A percentile compares a stretch with the other conserved stretches of the same genome.
These are phyloP conservation scores for Boletus patriciae DNA, from an alignment of 768 basidiomycete species.

Conservation along the genomic window DNA sequence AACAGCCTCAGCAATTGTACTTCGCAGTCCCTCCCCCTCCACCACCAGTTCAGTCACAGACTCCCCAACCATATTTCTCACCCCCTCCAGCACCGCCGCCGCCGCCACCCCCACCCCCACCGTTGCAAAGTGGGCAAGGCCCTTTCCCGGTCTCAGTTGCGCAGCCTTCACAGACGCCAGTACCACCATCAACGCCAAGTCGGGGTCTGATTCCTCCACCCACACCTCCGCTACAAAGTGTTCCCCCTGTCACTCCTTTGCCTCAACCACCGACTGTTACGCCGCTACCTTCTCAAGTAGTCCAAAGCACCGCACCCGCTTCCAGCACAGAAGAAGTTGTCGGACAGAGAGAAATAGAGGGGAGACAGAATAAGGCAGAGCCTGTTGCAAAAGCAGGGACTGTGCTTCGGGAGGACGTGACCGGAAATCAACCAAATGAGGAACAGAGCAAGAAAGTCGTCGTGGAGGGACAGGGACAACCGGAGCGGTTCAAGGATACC, in stretches of 20 bases:
- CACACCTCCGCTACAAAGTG: conserved; percentile 1
- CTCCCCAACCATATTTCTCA: conserved; percentile 17
- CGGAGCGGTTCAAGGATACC: neutral
- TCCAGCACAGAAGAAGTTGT: conserved; percentile 32
- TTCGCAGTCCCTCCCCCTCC: conserved; percentile 22
- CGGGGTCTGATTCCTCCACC: conserved; percentile 11
- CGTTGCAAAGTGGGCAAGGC: conserved; percentile 1
- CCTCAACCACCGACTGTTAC: conserved; percentile 19
- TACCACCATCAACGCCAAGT: neutral
- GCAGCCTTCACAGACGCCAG: conserved; percentile 10
- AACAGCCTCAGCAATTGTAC: conserved; percentile 15
- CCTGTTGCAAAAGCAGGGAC: neutral
- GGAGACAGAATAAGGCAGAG: neutral
- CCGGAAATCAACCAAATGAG: conserved; percentile 19
- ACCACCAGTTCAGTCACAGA: conserved; percentile 12
- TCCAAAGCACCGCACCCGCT: neutral
- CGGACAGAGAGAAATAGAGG: conserved; percentile 46
- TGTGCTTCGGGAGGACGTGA: neutral
- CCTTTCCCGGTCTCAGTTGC: neutral
- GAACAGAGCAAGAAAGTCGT: conserved; percentile 17
- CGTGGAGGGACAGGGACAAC: neutral
- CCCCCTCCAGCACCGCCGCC: conserved; percentile 22
- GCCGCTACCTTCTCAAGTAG: conserved; percentile 17
- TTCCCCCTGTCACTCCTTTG: conserved; percentile 10
- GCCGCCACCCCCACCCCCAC: conserved; percentile 8